Conservation (phyloP, 1,139 yeast genomes). For the Geotrichum klebahnii region DNA sequence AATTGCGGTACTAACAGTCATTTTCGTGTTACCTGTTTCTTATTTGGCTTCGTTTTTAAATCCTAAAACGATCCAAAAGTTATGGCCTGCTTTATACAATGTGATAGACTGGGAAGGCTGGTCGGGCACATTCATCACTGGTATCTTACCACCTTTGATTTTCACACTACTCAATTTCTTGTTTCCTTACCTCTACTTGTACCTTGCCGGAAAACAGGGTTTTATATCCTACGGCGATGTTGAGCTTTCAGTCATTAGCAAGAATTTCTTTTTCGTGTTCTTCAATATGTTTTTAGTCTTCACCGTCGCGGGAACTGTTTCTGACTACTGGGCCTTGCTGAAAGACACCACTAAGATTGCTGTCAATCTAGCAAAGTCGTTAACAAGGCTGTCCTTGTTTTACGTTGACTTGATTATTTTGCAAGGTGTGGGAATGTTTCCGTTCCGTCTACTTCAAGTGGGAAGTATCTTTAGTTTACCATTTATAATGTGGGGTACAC, state of each 20-base stretch:
- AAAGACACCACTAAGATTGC: constrained; percentile 80
- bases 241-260: constrained; percentile 70
- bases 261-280: constrained; percentile 79
- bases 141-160: constrained; percentile 69
- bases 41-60: constrained; percentile 70
- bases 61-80: constrained; percentile 59
- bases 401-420: constrained; percentile 77
- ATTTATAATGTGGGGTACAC: constrained; percentile 53
- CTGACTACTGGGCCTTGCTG: constrained; percentile 60
- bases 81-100: constrained; percentile 70
- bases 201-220: constrained; percentile 67
- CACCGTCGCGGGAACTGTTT: constrained; percentile 72
- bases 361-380: constrained; percentile 66
- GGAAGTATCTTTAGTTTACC: constrained; percentile 66
- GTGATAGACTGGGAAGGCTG: constrained; percentile 54
- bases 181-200: constrained; percentile 72
- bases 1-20: constrained; percentile 60
- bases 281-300: constrained; percentile 81
- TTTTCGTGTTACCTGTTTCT: constrained; percentile 69
- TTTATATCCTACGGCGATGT: constrained; percentile 75
- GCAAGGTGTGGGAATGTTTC: constrained; percentile 83
- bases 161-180: constrained; percentile 69
- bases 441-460: constrained; percentile 62
- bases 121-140: constrained; percentile 65
- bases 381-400: constrained; percentile 66